Evolutionary conservation across 2,329 filamentous ascomycete genomes (phyloP), one percentile per base, ranked within the genome.

Genomic region (Colletotrichum sp.): DNA sequence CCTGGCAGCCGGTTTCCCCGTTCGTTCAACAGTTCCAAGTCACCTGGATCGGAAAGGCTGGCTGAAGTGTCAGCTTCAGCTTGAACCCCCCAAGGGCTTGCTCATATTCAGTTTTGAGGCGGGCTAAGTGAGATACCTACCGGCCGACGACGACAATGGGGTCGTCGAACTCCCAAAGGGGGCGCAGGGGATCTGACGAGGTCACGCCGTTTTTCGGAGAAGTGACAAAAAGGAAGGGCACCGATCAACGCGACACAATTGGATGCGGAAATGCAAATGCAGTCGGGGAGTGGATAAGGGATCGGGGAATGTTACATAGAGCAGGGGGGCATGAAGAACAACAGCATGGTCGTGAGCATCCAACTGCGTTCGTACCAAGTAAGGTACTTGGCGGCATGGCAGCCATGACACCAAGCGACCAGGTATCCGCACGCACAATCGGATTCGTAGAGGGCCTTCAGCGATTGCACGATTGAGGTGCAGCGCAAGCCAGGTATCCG

Each of bases 201-300:
- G 32, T 38, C 36, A 58, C 21, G 30, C 66, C 66, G 24, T 52
- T 55, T 67, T 72, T 70, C 32, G 21, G 72, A 55, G 10, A 67
- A 43, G 61, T 67, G 61, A 72, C 28, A 67, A 63, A 72, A 75
- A 63, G 72, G 63, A 64, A 72, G 28, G 38, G 68, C 32, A 72
- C 28, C 55, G 68, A 72, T 63, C 69, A 48, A 67, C 24, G 8
- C 69, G 58, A 36, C 38, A 48, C 67, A 68, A 63, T 36, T 73
- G 65, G 67, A 71, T 48, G 60, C 60, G 21, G 26, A 58, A 21
- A 32, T 67, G 48, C 30, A 38, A 66, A 68, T 24, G 24, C 52
- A 57, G 15, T 32, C 16, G 28, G 32, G 52, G 48, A 58, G 52
- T 68, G 52, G 66, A 28, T 36, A 43, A 18, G 30, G 21, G 52